Base-by-base conservation (phyloP, 2,329 filamentous ascomycete species). In the Cladobotryum mycophilum region DNA sequence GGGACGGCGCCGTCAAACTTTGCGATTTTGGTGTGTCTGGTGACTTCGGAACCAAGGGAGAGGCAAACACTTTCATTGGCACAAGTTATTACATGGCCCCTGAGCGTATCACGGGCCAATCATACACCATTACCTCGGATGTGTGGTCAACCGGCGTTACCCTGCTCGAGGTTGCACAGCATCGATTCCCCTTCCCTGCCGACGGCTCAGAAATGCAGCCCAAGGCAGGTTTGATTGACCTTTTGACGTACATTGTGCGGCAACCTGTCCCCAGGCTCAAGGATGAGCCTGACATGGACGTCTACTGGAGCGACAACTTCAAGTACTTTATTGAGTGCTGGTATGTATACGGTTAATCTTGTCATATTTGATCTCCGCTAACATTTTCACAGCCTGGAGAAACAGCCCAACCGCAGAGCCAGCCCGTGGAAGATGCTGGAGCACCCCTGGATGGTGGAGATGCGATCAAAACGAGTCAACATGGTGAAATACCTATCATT, bases 271-370 rank as follows among this genome's bases (percentile, higher is more conserved):
- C 93, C 2, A 95, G 90, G 67, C 76, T 99, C 56, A 97, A 96
- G 70, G 93, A 99, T 60, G 93, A 99, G 70, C 88, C 89, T 0
- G 84, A 89, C 33, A 88, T 87, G 59, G 85, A 85, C 53, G 95
- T 99, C 59, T 86, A 85, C 65, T 99, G 93, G 93, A 95, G 88
- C 60, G 88, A 95, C 60, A 95, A 88, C 64, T 97, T 99, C 72
- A 99, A 99, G 69, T 96, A 96, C 68, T 99, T 99, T 62, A 96
- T 99, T 61, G 91, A 96, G 72, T 96, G 91, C 81, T 97, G 93
- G 92, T 97, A 81, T 66, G 89, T 34, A 41, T 14, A 4, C 8
- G 46, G 43, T 58, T 62, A 54, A 67, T 56, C 47, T 53, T 6
- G 25, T 46, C 36, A 41, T 4, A 2, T 35, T 15, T 25, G 30